Percentiles rank a stretch among this genome's conserved stretches.
Evolutionary conservation across 768 basidiomycete species (phyloP).

Genomic region (Boletus pseudo-olivaceus): DNA sequence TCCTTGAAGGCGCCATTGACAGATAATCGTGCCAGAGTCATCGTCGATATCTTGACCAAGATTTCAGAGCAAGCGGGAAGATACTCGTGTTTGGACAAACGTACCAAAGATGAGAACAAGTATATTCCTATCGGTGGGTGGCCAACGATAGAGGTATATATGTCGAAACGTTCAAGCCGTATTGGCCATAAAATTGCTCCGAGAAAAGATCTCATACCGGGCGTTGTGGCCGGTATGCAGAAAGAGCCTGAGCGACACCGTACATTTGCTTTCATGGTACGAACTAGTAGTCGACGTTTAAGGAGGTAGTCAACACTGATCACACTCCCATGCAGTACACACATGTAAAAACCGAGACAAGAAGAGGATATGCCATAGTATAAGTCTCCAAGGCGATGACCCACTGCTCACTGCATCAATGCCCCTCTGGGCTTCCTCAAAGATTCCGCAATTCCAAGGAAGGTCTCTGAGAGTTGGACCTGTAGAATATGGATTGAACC

Average conservation of each 20-base stretch:
- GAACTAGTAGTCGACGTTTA: no score
- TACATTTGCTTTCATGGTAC: background rate
- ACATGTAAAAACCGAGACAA: background rate
- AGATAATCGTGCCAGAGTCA: conserved; percentile 15
- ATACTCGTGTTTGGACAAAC: conserved; percentile 19
- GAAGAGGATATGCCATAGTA: background rate
- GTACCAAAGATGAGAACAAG: conserved; percentile 20
- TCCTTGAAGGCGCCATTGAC: conserved; percentile 21
- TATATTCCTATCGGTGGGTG: conserved; percentile 21
- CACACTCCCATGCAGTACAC: background rate
- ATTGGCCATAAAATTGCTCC: background rate
- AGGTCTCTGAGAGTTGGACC: conserved; percentile 51
- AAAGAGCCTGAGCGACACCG: background rate
- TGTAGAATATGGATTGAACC: conserved; percentile 15
- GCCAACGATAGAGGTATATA: conserved; percentile 25
- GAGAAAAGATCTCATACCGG: background rate
- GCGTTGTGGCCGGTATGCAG: background rate
- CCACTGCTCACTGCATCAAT: conserved; percentile 32
- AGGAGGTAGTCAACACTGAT: background rate
- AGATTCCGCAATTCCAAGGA: conserved; percentile 55
- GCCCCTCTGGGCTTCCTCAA: conserved; percentile 50
- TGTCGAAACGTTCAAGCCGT: background rate
- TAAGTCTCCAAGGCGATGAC: background rate
- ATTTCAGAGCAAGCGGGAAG: conserved; percentile 5
- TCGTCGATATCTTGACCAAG: conserved; percentile 10